Conservation (phyloP, 1,284 basidiomycete genomes). For the Exobasidium cylindrosporum region DNA sequence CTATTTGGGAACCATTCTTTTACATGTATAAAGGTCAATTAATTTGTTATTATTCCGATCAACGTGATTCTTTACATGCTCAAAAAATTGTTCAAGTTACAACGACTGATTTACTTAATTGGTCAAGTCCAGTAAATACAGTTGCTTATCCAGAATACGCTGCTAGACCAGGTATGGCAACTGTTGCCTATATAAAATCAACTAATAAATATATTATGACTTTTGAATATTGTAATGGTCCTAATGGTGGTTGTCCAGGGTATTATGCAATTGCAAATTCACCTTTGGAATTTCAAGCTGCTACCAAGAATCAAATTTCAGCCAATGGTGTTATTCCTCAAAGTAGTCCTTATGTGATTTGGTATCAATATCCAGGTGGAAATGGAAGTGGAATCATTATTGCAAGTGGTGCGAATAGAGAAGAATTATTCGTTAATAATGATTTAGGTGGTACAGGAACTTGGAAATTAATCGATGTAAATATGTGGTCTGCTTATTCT, state of each 20-base stretch:
- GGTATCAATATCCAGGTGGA: too few species aligned
- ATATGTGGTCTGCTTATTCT: too few species aligned
- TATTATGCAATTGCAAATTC: too few species aligned
- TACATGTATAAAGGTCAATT: conserved; percentile 53
- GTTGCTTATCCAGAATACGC: conserved; percentile 46
- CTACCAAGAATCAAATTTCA: too few species aligned
- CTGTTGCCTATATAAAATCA: conserved; percentile 48
- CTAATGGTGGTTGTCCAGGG: too few species aligned
- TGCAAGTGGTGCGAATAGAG: too few species aligned
- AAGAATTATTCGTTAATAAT: too few species aligned
- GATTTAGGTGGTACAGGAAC: too few species aligned
- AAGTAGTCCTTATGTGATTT: not conserved
- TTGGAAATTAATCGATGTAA: too few species aligned
- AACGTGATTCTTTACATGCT: conserved; percentile 54
- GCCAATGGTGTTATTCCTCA: not conserved
- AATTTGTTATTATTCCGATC: conserved; percentile 56
- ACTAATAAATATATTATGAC: conserved; percentile 55
- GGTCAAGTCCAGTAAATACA: conserved; percentile 53
- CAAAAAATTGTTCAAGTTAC: conserved; percentile 56
- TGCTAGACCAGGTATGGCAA: conserved; percentile 56
- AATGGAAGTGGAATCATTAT: too few species aligned
- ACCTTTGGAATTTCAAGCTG: too few species aligned
- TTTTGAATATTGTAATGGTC: conserved; percentile 55
- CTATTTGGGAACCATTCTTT: conserved; percentile 56
- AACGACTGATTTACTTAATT: conserved; percentile 49